Base-by-base conservation (phyloP, 805 yeast genomes). In the Myxozyma neglecta region DNA sequence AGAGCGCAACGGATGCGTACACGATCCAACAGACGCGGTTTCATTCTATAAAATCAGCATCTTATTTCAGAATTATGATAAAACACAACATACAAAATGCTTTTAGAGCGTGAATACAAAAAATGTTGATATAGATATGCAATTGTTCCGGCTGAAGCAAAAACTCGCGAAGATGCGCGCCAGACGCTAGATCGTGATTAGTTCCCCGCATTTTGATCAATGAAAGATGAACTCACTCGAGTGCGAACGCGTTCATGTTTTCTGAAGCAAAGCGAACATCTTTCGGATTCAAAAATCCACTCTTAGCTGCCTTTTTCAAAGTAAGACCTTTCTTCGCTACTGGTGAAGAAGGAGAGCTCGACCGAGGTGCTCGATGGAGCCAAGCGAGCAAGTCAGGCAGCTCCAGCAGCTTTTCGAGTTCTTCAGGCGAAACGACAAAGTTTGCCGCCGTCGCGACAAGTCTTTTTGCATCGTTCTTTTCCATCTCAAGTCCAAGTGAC, bases 381-480 rank as follows among this genome's bases (percentile, higher is more conserved):
- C 29, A 5, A 24, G 29, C 29, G 29, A 24, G 29, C 29, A 24
- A 24, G 29, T 24, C 29, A 24, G 42, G 35, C 36, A 51, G 44
- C n/a, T 37, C 32, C 18, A 56, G 43, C 44, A 56, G 42, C 7
- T 10, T 13, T 18, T 57, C 56, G 54, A 45, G 52, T 39, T 59
- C 63, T 16, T 46, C 56, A 9, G 59, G 53, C 47, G 63, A 59
- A 34, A 59, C 24, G 37, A 51, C 34, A 34, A 53, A 53, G 43
- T 44, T 53, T n/a, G 50, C 50, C 14, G 44, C 32, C 43, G 18
- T 35, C n/a, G 48, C 56, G 1, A 49, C 56, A 13, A 42, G 32
- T 18, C 36, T 42, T 43, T 37, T 53, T 35, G 49, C 16, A 3
- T 39, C 13, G 16, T 13, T 39, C 42, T 39, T 13, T 39, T 13